phyloP scores from a whole-genome alignment of 2,329 filamentous ascomycete genomes.

The Penicillium sp. region DNA sequence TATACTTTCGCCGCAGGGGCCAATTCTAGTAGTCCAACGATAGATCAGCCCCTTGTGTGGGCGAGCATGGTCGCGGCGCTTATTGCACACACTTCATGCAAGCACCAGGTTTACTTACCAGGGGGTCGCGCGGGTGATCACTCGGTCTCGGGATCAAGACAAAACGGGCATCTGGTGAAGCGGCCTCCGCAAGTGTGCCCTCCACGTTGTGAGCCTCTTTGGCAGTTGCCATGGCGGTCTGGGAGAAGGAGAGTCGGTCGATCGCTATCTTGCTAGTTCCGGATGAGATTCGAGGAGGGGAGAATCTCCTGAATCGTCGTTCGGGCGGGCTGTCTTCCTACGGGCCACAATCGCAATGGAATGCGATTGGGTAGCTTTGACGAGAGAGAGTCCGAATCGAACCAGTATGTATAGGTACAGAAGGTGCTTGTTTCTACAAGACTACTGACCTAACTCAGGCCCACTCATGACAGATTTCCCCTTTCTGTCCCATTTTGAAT shows the following conservation, averaged over 20 bases:
- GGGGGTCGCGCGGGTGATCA: slow-evolving; percentile 28
- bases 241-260: background rate
- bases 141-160: slow-evolving; percentile 37
- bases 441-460: too few relatives aligned
- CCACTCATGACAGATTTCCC: too few relatives aligned
- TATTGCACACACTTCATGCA: background rate
- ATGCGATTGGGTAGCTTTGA: too few relatives aligned
- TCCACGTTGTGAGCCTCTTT: slow-evolving; percentile 8
- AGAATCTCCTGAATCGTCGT: too few relatives aligned
- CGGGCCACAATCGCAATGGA: too few relatives aligned
- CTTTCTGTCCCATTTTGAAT: too few relatives aligned
- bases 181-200: background rate
- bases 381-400: too few relatives aligned
- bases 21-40: slow-evolving; percentile 26
- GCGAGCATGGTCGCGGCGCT: background rate
- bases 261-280: background rate
- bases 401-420: too few relatives aligned
- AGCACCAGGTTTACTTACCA: slow-evolving; percentile 20
- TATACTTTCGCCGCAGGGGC: slow-evolving; percentile 26
- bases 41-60: background rate
- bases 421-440: too few relatives aligned
- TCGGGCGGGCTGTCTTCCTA: too few relatives aligned
- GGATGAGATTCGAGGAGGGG: background rate
- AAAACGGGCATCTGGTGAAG: slow-evolving; percentile 12
- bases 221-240: background rate